Evolutionary conservation across 2,329 filamentous ascomycete species (phyloP), one percentile per base, ranked within the genome.

Genomic region (Arthrobotrys megalospora): DNA sequence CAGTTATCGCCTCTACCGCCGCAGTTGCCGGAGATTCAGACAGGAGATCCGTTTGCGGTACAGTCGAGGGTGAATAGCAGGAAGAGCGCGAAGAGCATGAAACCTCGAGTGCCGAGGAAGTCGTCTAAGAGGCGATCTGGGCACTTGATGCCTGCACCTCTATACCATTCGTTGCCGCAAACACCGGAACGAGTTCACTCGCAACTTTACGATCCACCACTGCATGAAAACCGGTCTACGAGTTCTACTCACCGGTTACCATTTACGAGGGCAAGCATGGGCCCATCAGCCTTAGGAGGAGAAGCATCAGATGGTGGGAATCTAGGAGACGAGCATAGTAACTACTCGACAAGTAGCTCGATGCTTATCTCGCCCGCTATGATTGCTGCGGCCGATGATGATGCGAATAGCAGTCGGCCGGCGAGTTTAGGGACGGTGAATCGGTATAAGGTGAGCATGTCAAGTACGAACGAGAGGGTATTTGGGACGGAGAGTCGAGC

Each of bases 91-190:
- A 81, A 83, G 63, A 80, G 86, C 80, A 62, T 84, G 69, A 82
- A 85, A 3, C 90, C 90, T 0, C 86, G 88, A 6, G 88, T 94
- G 36, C 92, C 92, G 1, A 88, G 92, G 34, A 93, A 91, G 84
- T 93, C 91, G 82, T 94, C 92, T 0, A 90, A 90, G 82, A 88
- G 91, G 76, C 85, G 87, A 75, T 89, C 88, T 1, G 85, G 62
- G 24, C 58, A 69, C 50, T 10, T 71, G 24, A 50, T 58, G 6
- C 58, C 63, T 21, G 11, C 68, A 24, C 36, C 64, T 55, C 38
- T 48, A 45, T 80, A 69, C 48, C 55, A 67, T 14, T 64, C 73
- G 14, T 58, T 67, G 52, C 76, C 75, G 24, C 66, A 53, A 64
- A 80, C 76, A 48, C 81, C 34, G 47, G 77, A 24, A 72, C 36